Evolutionary conservation across 2,329 filamentous ascomycete species (phyloP).

Genomic region (Neonectria neomacrospora): DNA sequence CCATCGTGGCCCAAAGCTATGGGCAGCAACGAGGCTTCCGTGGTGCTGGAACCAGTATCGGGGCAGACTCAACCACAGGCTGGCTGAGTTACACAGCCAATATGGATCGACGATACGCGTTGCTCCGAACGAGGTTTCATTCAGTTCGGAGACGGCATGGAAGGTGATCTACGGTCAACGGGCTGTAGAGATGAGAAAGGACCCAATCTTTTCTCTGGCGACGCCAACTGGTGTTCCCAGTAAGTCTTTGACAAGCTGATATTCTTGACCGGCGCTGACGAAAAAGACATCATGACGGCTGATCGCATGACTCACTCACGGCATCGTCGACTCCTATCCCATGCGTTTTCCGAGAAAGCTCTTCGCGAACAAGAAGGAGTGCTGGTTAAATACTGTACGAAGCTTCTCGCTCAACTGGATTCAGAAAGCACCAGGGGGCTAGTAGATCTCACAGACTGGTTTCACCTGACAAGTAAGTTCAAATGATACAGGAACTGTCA

Average conservation of each 20-base stretch:
- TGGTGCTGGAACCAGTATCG: constrained; percentile 37
- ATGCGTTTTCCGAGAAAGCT: constrained; percentile 37
- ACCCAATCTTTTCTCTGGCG: constrained; percentile 33
- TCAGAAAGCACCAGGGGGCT: constrained; percentile 7
- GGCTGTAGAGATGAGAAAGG: constrained; percentile 34
- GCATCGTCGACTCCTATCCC: constrained; percentile 31
- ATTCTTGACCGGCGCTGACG: neutral
- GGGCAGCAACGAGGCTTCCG: constrained; percentile 32
- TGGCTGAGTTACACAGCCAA: constrained; percentile 28
- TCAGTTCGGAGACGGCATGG: constrained; percentile 32
- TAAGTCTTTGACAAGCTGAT: constrained; percentile 1
- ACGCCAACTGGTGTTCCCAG: constrained; percentile 36
- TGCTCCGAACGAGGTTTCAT: constrained; percentile 33
- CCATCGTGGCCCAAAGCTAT: constrained; percentile 29
- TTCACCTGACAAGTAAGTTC: constrained; percentile 32
- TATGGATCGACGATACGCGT: constrained; percentile 33
- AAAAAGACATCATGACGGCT: constrained; percentile 35
- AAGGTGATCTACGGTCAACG: constrained; percentile 34
- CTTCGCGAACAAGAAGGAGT: constrained; percentile 34
- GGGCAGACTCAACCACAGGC: constrained; percentile 31
- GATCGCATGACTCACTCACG: constrained; percentile 30
- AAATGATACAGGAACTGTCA: neutral
- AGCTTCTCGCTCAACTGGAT: constrained; percentile 28
- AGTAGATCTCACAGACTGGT: constrained; percentile 32
- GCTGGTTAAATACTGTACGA: constrained; percentile 32